Percentiles rank a stretch among this genome's conserved stretches.
Conservation (phyloP, 192 early-diverging fungal species). For the Podila minutissima region DNA sequence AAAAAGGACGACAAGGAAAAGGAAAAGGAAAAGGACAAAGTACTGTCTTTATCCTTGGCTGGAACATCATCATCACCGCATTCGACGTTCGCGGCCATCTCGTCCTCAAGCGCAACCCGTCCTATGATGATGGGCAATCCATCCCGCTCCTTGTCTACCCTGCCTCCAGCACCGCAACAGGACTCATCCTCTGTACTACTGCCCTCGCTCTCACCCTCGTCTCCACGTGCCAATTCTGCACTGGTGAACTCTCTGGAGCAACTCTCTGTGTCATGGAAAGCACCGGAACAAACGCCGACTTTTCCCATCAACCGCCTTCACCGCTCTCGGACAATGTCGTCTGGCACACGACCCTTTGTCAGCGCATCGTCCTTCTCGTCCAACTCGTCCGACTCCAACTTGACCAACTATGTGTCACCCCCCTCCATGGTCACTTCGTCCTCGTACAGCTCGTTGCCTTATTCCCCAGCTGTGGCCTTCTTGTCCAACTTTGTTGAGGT, state of each 20-base stretch:
- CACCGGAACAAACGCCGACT: constrained; percentile 40
- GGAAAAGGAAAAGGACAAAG: neutral
- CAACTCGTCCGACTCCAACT: constrained; percentile 10
- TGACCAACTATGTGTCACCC: constrained; percentile 11
- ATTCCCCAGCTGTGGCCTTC: constrained; percentile 50
- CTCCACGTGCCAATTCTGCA: constrained; percentile 33
- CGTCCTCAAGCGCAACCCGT: constrained; percentile 20
- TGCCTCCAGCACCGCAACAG: constrained; percentile 32
- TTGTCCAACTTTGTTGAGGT: constrained; percentile 38
- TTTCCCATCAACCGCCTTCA: constrained; percentile 49
- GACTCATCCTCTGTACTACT: constrained; percentile 24
- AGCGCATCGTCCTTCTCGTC: constrained; percentile 32
- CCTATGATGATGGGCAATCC: constrained; percentile 45
- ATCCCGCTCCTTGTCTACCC: constrained; percentile 25
- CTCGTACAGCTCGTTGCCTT: constrained; percentile 38
- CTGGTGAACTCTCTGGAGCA: constrained; percentile 45
- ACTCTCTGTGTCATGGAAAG: constrained; percentile 48
- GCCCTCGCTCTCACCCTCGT: constrained; percentile 40
- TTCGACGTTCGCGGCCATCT: neutral
- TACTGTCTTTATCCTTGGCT: neutral
- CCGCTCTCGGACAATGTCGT: constrained; percentile 42
- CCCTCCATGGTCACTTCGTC: constrained; percentile 27
- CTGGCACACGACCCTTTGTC: constrained; percentile 23
- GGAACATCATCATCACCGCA: neutral
- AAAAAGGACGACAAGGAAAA: constrained; percentile 14